phyloP scores from a whole-genome alignment of 768 basidiomycete genomes.

The Boletus sp. region DNA sequence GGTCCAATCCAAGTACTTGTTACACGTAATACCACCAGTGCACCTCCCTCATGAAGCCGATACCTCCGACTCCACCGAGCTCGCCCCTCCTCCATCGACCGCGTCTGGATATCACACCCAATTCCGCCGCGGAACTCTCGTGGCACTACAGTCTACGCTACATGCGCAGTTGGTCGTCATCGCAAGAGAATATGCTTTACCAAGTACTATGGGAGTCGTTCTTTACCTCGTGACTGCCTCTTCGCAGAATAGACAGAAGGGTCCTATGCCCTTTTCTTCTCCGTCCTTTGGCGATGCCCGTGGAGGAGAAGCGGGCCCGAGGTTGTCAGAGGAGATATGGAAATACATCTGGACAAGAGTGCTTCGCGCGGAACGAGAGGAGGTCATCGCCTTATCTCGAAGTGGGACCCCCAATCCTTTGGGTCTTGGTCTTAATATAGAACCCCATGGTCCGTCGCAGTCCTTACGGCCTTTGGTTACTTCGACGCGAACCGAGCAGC shows the following conservation, averaged over 20 bases:
- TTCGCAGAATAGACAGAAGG: conserved; percentile 17
- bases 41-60: conserved; percentile 67
- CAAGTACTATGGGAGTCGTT: conserved; percentile 78
- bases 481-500: conserved; percentile 39
- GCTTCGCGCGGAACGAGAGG: conserved; percentile 56
- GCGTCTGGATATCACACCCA: conserved; percentile 78
- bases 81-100: conserved; percentile 50
- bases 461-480: conserved; percentile 49
- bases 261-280: conserved; percentile 18
- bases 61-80: conserved; percentile 39
- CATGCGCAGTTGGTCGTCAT: conserved; percentile 84
- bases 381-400: conserved; percentile 32
- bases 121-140: conserved; percentile 80
- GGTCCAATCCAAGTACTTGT: conserved; percentile 63
- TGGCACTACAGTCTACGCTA: conserved; percentile 81
- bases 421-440: conserved; percentile 45
- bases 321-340: conserved; percentile 88
- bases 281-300: conserved; percentile 29
- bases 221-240: conserved; percentile 69
- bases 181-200: conserved; percentile 90
- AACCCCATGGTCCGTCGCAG: conserved; percentile 30
- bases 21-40: conserved; percentile 81
- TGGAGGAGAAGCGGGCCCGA: conserved; percentile 65
- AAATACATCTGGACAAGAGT: conserved; percentile 80
- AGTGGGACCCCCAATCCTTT: conserved; percentile 40